Evolutionary conservation across 2,329 filamentous ascomycete species (phyloP), one percentile per base, ranked within the genome.

Genomic region (Arthroderma sp.): DNA sequence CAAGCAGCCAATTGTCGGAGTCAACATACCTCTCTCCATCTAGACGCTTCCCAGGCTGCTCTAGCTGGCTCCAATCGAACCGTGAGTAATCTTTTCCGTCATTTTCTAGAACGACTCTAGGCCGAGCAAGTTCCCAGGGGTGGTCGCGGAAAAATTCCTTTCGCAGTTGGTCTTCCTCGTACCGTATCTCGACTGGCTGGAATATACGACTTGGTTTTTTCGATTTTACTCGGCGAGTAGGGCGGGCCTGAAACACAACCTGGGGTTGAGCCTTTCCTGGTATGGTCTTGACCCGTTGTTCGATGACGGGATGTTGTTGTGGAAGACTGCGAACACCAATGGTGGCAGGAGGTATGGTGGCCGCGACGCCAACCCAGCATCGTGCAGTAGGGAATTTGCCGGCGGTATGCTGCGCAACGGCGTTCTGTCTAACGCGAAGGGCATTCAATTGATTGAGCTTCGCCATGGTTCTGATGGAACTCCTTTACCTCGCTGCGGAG

Each of bases 81-180:
- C 68, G 71, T 61, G 82, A 77, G 42, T 77, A 71, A 58, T 98
- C 89, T 59, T 82, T 83, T 43, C 91, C 91, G 57, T 89, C 83
- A 54, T 80, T 71, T 66, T 98, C 91, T 6, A 96, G 68, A 39
- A 98, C 71, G 47, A 94, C 73, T 54, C 86, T 75, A 44, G 91
- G 91, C 50, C 89, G 75, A 11, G 91, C 91, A 58, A 98, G 69
- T 66, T 98, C 91, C 91, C 91, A 98, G 4, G 91, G 91, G 62
- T 98, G 91, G 63, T 98, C 89, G 58, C 74, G 78, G 70, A 85
- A 98, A 68, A 96, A 98, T 29, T 80, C 77, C 53, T 68, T 72
- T 51, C 91, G 81, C 57, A 98, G 71, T 48, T 69, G 66, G 65
- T 98, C 91, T 63, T 98, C 91, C 48, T 83, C 77, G 61, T 91